Base-by-base conservation (phyloP, 257 asterid genomes). In the Solanum piurae region DNA sequence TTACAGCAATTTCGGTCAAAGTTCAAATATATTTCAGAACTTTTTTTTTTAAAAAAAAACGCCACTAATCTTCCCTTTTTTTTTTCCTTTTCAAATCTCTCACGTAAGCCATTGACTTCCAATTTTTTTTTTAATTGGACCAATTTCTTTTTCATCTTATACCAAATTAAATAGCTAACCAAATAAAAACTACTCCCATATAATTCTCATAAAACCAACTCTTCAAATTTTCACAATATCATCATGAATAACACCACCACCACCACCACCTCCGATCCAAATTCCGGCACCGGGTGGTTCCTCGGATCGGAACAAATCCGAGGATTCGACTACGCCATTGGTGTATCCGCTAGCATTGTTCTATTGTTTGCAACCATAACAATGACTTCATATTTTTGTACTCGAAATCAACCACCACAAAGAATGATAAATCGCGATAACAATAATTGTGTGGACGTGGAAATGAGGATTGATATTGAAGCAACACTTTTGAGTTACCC, bases 281-380 rank as follows among this genome's bases (percentile, higher is more conserved):
- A 10, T 68, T 37, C 87, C 37, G 77, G n/a, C 77, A 4, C 90
- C 90, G 94, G 92, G 27, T 93, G 93, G 36, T 91, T 94, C 23
- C 88, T 94, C 25, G 93, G 92, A 86, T 89, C 98, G 2, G 87
- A 88, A 1, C 90, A 89, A 89, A 87, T 93, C 84, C 93, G 98
- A 10, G 96, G 98, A 0, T 95, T 96, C 90, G 97, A 96, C 7
- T 96, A 96, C 83, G 97, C 97, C n/a, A 92, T 95, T 86, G 98
- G 98, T 20, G 93, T 96, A 11, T 94, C 98, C 10, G 94, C 93
- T 46, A 98, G 96, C 5, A 92, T 96, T 89, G 98, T 95, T 88
- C 92, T 95, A 69, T 92, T 96, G 38, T 94, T 96, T 93, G 91
- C 95, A 87, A 90, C 95, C 91, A 92, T 96, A 72, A 94, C 98